Base-by-base conservation (phyloP, 257 asterid species). In the Orobanche coerulescens region DNA sequence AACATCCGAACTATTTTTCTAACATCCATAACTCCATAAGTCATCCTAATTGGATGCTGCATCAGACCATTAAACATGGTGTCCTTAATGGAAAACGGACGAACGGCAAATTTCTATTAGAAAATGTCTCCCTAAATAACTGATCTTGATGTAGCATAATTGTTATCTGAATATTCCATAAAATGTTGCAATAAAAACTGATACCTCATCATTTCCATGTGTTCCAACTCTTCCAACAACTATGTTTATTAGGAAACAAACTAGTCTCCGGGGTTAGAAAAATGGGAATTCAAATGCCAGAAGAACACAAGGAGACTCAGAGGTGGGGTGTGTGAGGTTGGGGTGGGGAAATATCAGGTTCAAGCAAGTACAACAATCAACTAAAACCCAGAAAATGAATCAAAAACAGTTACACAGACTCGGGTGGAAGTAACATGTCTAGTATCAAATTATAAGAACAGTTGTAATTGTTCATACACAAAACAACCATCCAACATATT, bases 361-460 rank as follows among this genome's bases (percentile, higher is more conserved):
- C 40, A 7, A 6, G 18, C 18, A 24, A 34, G 33, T 7, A 31
- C 3, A 15, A 59, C 52, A 12, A 6, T 12, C 51, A 50, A 18
- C 42, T 25, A 46, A 13, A 61, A 18, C 16, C 37, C 37, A 14
- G 13, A 50, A 26, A 47, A 24, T 23, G 30, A 46, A 47, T 20
- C 13, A 54, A 44, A 71, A 37, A 36, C 52, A 43, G 47, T 14
- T 58, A 36, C 33, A 18, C 53, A 47, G 18, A 16, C 53, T 47
- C 26, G 52, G 33, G 56, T 44, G 12, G 4, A 1, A 37, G 43
- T n/a, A 8, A 43, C 34, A 61, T 25, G 2, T 42, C 25, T 64
- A 55, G 39, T 10, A 59, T 30, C 67, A 54, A 61, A 58, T 60
- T 36, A 7, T 8, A 31, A 47, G 61, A 13, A 48, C 47, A 62